Percentiles rank a stretch among this genome's conserved stretches.
phyloP scores from a whole-genome alignment of 164 flowering plant genomes.

The Vitis amurensis region DNA sequence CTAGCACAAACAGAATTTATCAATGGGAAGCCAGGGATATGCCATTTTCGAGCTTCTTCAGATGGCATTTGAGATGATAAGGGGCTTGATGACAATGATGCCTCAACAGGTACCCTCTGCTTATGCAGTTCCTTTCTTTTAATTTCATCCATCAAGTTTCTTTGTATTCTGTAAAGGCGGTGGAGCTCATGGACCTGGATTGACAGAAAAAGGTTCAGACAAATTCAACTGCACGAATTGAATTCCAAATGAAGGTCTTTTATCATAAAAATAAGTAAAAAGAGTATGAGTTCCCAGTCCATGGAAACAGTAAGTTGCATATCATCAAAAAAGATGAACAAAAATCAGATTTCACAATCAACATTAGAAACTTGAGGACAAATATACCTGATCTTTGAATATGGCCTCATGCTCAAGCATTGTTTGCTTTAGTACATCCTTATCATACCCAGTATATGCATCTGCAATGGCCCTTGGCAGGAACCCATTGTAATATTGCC shows the following conservation, averaged over 20 bases:
- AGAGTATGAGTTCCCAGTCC: not conserved
- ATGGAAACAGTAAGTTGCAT: not conserved
- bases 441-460: slow-evolving; percentile 52
- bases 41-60: slow-evolving; percentile 52
- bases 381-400: slow-evolving; percentile 79
- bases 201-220: slow-evolving; percentile 1
- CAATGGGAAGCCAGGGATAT: slow-evolving; percentile 38
- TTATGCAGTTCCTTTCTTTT: slow-evolving; percentile 51
- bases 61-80: slow-evolving; percentile 50
- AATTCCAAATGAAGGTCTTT: not conserved
- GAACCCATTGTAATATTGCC: slow-evolving; percentile 54
- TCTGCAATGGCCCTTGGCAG: slow-evolving; percentile 38
- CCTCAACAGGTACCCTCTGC: slow-evolving; percentile 32
- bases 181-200: slow-evolving; percentile 87
- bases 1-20: slow-evolving; percentile 38
- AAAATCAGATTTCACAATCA: not conserved
- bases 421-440: slow-evolving; percentile 66
- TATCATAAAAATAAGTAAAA: not conserved
- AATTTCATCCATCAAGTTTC: slow-evolving; percentile 76
- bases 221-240: not conserved
- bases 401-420: slow-evolving; percentile 88
- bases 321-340: not conserved
- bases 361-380: not conserved
- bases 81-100: slow-evolving; percentile 50
- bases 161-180: slow-evolving; percentile 81